Evolutionary conservation across 164 flowering plant species (phyloP).

Genomic region (Tetracentron sinense): DNA sequence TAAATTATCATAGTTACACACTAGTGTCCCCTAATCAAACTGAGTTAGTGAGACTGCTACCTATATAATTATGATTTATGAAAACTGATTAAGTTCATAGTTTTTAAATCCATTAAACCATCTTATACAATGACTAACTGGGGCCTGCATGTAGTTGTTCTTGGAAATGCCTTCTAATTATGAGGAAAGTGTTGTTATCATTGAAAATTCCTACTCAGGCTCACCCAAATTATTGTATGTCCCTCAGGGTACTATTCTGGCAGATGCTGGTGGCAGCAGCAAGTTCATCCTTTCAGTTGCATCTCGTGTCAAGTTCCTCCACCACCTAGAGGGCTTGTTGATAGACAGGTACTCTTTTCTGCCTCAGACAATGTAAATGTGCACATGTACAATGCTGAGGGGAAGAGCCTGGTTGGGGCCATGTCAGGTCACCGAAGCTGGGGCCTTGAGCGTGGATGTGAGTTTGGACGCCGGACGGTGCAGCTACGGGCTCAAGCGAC

Average conservation of each 20-base stretch:
- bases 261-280: conserved; percentile 95
- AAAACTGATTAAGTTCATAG: too few species aligned
- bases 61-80: too few species aligned
- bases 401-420: conserved; percentile 64
- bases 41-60: too few species aligned
- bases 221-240: not conserved
- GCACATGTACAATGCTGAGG: conserved; percentile 86
- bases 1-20: too few species aligned
- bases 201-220: too few species aligned
- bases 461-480: conserved; percentile 97
- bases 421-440: conserved; percentile 95
- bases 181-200: too few species aligned
- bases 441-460: conserved; percentile 89
- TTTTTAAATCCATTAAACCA: too few species aligned
- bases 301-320: conserved; percentile 77
- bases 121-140: too few species aligned
- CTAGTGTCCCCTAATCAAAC: too few species aligned
- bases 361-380: conserved; percentile 87
- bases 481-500: conserved; percentile 92
- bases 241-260: conserved; percentile 77
- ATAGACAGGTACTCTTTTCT: conserved; percentile 68
- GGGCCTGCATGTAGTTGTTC: too few species aligned
- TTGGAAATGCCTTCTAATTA: too few species aligned
- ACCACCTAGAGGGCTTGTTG: conserved; percentile 82
- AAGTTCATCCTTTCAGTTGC: conserved; percentile 96